A percentile compares a stretch with the other conserved stretches of the same genome.
These are phyloP conservation scores for Talaromyces sp. DNA, from an alignment of 2,329 filamentous ascomycete genomes.

Conservation along the genomic window DNA sequence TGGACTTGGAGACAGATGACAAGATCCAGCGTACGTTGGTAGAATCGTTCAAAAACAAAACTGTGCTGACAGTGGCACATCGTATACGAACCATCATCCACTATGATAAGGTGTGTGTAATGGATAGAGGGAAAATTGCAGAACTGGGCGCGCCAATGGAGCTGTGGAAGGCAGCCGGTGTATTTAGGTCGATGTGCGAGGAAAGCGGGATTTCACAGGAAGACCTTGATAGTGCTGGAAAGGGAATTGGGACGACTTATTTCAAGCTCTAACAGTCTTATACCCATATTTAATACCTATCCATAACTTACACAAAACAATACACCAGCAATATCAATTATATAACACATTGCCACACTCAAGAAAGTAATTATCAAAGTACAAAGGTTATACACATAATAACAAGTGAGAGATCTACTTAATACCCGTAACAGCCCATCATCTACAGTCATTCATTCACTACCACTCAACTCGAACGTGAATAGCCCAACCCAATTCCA, in stretches of 20 bases:
- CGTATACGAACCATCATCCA: conserved; percentile 67
- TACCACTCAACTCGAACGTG: too few species aligned
- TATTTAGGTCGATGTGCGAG: conserved; percentile 13
- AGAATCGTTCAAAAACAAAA: conserved; percentile 58
- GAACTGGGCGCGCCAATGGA: conserved; percentile 10
- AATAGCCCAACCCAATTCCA: too few species aligned
- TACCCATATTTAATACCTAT: too few species aligned
- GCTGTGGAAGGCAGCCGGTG: conserved; percentile 4
- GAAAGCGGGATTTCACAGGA: conserved; percentile 8
- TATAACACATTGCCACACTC: too few species aligned
- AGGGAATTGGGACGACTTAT: background rate
- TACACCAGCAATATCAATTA: too few species aligned
- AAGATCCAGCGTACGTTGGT: conserved; percentile 67
- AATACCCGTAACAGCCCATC: too few species aligned
- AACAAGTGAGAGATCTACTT: too few species aligned
- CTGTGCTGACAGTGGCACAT: conserved; percentile 66
- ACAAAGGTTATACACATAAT: too few species aligned
- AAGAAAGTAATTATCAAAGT: too few species aligned
- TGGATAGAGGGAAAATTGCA: conserved; percentile 28
- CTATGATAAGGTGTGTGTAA: conserved; percentile 65
- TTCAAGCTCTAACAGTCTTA: too few species aligned
- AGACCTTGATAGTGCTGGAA: background rate
- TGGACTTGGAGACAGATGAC: conserved; percentile 67
- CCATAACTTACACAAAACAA: too few species aligned
- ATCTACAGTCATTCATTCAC: too few species aligned